A percentile compares a stretch with the other conserved stretches of the same genome.
phyloP scores from a whole-genome alignment of 768 basidiomycete genomes.

The Lactifluus echinatus region DNA sequence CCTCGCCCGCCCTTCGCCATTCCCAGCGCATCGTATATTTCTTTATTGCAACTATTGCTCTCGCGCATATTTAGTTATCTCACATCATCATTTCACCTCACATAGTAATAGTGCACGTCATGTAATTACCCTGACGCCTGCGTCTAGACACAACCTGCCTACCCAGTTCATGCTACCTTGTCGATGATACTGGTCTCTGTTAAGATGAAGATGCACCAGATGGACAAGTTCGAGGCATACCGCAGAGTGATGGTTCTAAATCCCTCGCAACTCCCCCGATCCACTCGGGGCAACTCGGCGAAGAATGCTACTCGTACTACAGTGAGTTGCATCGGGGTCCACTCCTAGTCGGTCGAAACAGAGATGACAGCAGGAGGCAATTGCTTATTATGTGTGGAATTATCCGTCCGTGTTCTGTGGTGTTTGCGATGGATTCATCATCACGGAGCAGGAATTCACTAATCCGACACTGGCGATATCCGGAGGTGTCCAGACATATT shows the following conservation, averaged over 20 bases:
- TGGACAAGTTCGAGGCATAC: not conserved
- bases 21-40: not conserved
- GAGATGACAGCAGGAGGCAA: too few species aligned
- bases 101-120: conserved; percentile 4
- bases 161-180: not conserved
- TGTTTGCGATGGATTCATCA: too few species aligned
- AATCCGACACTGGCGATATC: too few species aligned
- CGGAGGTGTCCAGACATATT: too few species aligned
- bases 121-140: not conserved
- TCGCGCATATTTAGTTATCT: not conserved
- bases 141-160: not conserved
- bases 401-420: too few species aligned
- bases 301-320: too few species aligned
- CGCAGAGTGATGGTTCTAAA: not conserved
- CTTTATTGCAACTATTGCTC: conserved; percentile 7
- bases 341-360: too few species aligned
- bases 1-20: not conserved
- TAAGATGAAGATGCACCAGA: too few species aligned
- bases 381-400: too few species aligned
- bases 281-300: too few species aligned
- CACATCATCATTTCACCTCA: not conserved
- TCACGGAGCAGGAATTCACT: too few species aligned
- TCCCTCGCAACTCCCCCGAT: not conserved
- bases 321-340: too few species aligned
- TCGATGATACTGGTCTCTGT: not conserved